Evolutionary conservation across 352 stramenopile genomes (phyloP).

Genomic region (Saprolegnia parasitica): DNA sequence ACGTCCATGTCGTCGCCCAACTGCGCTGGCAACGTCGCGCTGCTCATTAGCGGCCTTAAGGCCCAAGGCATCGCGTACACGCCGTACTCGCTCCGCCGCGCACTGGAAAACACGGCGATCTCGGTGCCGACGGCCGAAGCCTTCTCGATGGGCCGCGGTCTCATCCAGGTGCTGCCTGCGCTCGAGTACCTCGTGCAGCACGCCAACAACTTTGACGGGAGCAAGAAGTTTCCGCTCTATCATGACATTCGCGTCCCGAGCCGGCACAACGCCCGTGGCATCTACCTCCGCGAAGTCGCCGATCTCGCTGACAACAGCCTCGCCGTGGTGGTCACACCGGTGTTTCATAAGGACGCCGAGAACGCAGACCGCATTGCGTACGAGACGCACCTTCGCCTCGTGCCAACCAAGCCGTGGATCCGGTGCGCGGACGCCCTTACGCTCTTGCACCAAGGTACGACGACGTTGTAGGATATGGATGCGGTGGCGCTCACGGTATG

Average conservation of each 20-base stretch:
- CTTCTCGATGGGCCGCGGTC: slow-evolving; percentile 70
- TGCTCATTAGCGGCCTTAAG: slow-evolving; percentile 90
- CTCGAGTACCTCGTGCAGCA: slow-evolving; percentile 56
- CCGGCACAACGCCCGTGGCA: slow-evolving; percentile 50
- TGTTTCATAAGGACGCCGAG: slow-evolving; percentile 79
- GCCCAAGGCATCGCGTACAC: slow-evolving; percentile 70
- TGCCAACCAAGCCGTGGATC: slow-evolving; percentile 82
- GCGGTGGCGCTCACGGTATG: slow-evolving; percentile 4
- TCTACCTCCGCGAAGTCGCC: slow-evolving; percentile 75
- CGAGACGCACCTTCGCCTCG: slow-evolving; percentile 81
- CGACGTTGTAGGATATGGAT: neutral
- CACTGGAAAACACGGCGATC: slow-evolving; percentile 80
- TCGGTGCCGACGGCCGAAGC: slow-evolving; percentile 59
- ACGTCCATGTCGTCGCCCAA: slow-evolving; percentile 96
- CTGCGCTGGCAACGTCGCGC: slow-evolving; percentile 88
- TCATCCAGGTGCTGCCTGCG: slow-evolving; percentile 75
- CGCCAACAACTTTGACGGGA: slow-evolving; percentile 60
- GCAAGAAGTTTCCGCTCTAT: slow-evolving; percentile 47
- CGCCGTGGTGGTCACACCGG: slow-evolving; percentile 78
- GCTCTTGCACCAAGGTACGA: slow-evolving; percentile 70
- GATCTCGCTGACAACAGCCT: slow-evolving; percentile 80
- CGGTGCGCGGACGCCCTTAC: slow-evolving; percentile 77
- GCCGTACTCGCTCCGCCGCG: slow-evolving; percentile 82
- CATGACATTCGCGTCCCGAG: slow-evolving; percentile 34
- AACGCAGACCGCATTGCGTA: slow-evolving; percentile 85